A percentile compares a stretch with the other conserved stretches of the same genome.
Evolutionary conservation across 73 alveolate genomes (phyloP).

Genomic region (Symbiodinium pilosum): DNA sequence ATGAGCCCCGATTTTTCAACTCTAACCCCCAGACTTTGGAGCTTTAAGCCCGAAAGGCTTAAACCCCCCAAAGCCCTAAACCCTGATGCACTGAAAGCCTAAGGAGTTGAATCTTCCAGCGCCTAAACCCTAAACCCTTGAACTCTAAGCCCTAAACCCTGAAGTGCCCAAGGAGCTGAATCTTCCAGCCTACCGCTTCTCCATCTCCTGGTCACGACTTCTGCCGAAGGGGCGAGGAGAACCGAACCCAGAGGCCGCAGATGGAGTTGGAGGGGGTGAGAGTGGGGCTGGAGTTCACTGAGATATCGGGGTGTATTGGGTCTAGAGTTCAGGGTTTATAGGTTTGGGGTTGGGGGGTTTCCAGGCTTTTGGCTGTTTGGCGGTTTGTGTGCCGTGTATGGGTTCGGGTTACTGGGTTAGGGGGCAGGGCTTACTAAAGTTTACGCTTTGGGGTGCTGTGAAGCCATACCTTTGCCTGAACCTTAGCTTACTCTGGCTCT

Average conservation of each 20-base stretch:
- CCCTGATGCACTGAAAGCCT: not conserved
- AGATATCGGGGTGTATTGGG: not conserved
- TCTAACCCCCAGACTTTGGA: not conserved
- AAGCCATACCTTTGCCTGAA: no score
- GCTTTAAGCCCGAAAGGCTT: not conserved
- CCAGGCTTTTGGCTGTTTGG: not conserved
- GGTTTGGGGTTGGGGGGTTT: not conserved
- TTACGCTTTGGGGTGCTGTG: no score
- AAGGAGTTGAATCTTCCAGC: not conserved
- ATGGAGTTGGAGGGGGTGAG: not conserved
- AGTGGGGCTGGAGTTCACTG: not conserved
- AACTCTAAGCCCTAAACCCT: not conserved
- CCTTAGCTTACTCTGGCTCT: no score
- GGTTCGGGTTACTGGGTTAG: not conserved
- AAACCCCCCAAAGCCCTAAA: not conserved
- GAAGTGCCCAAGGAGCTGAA: constrained; percentile 30
- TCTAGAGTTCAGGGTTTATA: not conserved
- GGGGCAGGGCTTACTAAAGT: not conserved
- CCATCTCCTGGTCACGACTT: constrained; percentile 96
- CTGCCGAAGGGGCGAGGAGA: constrained; percentile 95
- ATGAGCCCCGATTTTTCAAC: not conserved
- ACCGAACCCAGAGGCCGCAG: constrained; percentile 84
- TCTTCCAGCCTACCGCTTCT: constrained; percentile 95
- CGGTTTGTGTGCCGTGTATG: no score
- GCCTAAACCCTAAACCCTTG: not conserved